Base-by-base conservation (phyloP, 768 basidiomycete genomes). In the Auriscalpium vulgare region DNA sequence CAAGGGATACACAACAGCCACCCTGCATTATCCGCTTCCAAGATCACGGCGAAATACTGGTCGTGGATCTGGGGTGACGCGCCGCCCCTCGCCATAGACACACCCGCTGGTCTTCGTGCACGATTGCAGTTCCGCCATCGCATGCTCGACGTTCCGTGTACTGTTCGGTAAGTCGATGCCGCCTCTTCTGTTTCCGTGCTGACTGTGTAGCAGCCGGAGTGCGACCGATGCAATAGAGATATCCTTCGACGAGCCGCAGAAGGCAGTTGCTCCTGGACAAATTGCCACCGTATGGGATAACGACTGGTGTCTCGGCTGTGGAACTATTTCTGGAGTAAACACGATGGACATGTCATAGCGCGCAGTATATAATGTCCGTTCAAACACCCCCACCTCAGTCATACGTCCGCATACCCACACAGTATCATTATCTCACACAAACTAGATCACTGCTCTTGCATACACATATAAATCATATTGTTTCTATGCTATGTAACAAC, bases 251-350 rank as follows among this genome's bases (percentile, higher is more conserved):
- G 68, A 77, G 37, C 82, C 86, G 0, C 75, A 88, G 50, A 78
- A 80, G 44, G 86, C 83, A 7, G 82, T 93, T 14, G 77, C 90
- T 0, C 80, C 84, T 0, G 95, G 95, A 1, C 95, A 97, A 69
- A 80, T 88, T 34, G 85, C 84, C 7, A 84, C 80, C 0, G 60
- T 95, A 2, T 97, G 84, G 69, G 77, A 83, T 55, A 82, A 75
- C 2, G 77, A 83, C 47, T 87, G 86, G 84, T 94, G 91, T 68
- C 74, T 95, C 35, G 94, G 94, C 2, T 88, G 87, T 64, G 94
- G 91, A 36, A 70, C 78, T 7, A 93, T 97, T 50, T 59, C 65
- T 2, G 59, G 61, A 17, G 68, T 50, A 43, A 54, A 50, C 21
- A 50, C 59, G 3, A 49, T 35, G 23, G 38, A 3, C 34, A 29